Conservation (phyloP, 108 stramenopile genomes). For the Cyclostephanos invisitatus region DNA sequence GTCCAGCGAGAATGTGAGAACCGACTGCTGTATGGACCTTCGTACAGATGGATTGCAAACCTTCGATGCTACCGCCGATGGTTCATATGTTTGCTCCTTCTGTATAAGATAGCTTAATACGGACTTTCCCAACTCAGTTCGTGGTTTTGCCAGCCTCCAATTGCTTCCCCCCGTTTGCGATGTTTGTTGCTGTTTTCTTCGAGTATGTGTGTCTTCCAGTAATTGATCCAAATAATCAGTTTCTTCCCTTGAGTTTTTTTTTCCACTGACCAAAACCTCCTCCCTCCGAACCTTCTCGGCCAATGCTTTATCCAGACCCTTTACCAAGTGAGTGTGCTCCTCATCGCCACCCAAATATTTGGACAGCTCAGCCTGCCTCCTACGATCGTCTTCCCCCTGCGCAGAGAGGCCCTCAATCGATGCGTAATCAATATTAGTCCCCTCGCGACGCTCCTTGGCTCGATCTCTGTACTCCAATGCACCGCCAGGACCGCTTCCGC, state of each 20-base stretch:
- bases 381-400: conserved; percentile 17
- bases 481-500: not conserved
- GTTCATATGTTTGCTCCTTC: conserved; percentile 5
- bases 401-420: conserved; percentile 3
- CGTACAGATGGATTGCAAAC: conserved; percentile 29
- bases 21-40: conserved; percentile 43
- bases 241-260: not conserved
- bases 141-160: conserved; percentile 15
- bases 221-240: conserved; percentile 40
- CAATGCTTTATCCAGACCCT: conserved; percentile 86
- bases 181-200: conserved; percentile 1
- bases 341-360: conserved; percentile 89
- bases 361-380: conserved; percentile 62
- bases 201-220: conserved; percentile 25
- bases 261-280: conserved; percentile 16
- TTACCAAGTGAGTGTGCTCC: conserved; percentile 87
- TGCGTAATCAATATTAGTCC: conserved; percentile 43
- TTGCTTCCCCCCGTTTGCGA: not conserved
- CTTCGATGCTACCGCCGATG: conserved; percentile 5
- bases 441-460: conserved; percentile 83
- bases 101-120: conserved; percentile 31
- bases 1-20: conserved; percentile 40
- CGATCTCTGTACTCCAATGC: conserved; percentile 72
- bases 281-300: conserved; percentile 74
- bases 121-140: conserved; percentile 32